These are phyloP conservation scores for Syzygium jambos DNA, from an alignment of 345 rosid genomes.

Conservation along the genomic window DNA sequence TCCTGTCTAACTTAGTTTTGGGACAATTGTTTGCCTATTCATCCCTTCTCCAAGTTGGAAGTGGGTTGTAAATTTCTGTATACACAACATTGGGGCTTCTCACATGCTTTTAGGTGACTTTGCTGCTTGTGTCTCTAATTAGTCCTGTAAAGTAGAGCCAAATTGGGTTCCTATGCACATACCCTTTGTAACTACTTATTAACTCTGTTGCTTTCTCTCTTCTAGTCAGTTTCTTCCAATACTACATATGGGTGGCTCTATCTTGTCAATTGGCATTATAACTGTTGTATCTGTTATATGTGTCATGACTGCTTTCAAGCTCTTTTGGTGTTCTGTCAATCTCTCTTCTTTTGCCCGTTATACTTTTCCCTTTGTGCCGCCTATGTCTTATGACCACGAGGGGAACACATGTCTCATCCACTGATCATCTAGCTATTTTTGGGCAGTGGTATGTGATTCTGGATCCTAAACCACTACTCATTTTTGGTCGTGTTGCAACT, in stretches of 20 bases:
- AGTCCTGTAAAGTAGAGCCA: constrained; percentile 38
- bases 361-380: neutral
- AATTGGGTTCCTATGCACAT: constrained; percentile 37
- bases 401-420: neutral
- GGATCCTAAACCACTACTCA: neutral
- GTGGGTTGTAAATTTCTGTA: constrained; percentile 52
- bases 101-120: constrained; percentile 28
- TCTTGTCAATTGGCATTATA: constrained; percentile 3
- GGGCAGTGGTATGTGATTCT: neutral
- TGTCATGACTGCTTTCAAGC: neutral
- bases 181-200: constrained; percentile 19
- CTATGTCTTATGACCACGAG: neutral
- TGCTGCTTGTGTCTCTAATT: constrained; percentile 11
- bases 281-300: constrained; percentile 8
- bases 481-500: neutral
- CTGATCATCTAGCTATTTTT: neutral
- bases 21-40: constrained; percentile 25
- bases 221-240: constrained; percentile 13
- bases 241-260: constrained; percentile 2
- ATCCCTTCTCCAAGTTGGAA: constrained; percentile 7
- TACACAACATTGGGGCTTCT: constrained; percentile 30
- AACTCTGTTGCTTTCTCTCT: neutral
- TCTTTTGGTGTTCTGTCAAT: neutral
- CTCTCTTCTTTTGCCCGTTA: neutral
- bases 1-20: constrained; percentile 29